phyloP scores from a whole-genome alignment of 2,329 filamentous ascomycete genomes.

The Aschersonia sp. region DNA sequence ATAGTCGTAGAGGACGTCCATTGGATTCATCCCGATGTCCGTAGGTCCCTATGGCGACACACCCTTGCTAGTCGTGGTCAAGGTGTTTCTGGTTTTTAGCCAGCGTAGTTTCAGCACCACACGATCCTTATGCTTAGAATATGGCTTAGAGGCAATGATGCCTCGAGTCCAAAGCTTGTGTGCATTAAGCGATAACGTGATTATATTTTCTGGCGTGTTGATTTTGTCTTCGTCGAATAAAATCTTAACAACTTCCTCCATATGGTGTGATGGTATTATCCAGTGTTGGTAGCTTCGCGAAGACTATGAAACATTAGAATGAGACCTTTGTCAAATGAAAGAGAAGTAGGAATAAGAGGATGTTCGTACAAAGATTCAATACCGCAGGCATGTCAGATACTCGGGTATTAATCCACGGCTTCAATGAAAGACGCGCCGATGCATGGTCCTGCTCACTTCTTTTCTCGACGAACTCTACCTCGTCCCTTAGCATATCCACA shows the following conservation, averaged over 20 bases:
- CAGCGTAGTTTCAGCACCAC: neutral
- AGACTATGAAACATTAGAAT: neutral
- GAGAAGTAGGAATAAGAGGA: no score
- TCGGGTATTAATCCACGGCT: neutral
- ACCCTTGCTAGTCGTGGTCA: neutral
- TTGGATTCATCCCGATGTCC: neutral
- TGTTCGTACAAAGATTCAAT: no score
- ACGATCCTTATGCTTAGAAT: neutral
- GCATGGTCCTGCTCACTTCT: neutral
- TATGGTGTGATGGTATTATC: neutral
- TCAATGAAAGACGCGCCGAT: neutral
- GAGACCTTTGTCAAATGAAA: no score
- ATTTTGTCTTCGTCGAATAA: neutral
- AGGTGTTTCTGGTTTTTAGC: neutral
- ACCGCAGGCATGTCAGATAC: no score
- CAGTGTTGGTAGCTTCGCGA: neutral
- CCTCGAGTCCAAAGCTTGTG: neutral
- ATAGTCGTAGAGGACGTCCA: neutral
- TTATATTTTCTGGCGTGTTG: neutral
- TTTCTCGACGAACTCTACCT: neutral
- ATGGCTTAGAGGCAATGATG: neutral
- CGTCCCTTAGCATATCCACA: neutral
- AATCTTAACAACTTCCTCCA: neutral
- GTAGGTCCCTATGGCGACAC: no score
- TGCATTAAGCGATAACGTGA: neutral